phyloP scores from a whole-genome alignment of 495 filamentous ascomycete species.

The Penicillium atrosanguineum region DNA sequence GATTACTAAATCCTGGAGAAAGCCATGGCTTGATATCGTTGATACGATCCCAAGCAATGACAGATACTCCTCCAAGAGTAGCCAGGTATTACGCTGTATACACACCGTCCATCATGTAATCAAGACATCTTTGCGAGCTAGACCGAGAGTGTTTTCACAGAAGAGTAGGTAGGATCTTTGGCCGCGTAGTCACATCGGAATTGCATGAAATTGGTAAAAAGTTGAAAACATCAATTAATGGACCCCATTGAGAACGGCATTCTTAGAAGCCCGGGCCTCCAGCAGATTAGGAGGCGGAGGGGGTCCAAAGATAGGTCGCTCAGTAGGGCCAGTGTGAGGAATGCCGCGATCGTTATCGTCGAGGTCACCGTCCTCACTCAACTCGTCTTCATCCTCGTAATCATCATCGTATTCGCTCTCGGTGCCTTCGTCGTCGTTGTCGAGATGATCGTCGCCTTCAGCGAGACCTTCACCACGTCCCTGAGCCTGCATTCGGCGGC shows the following conservation, averaged over 20 bases:
- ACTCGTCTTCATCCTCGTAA: conserved; percentile 66
- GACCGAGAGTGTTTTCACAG: not conserved
- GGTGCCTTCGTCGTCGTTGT: conserved; percentile 68
- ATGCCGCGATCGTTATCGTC: conserved; percentile 48
- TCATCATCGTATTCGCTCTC: conserved; percentile 70
- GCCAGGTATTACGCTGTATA: not conserved
- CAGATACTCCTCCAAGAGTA: not conserved
- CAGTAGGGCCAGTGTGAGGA: conserved; percentile 33
- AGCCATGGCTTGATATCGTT: not conserved
- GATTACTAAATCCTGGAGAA: conserved; percentile 1
- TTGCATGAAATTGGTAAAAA: conserved; percentile 1
- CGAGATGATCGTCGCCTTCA: conserved; percentile 46
- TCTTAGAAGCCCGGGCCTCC: conserved; percentile 46
- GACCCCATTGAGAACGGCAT: conserved; percentile 48
- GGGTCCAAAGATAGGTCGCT: conserved; percentile 52
- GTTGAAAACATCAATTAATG: conserved; percentile 23
- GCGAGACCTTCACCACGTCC: conserved; percentile 66
- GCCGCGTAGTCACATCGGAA: not conserved
- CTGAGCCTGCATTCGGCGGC: conserved; percentile 90
- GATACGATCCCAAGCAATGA: not conserved
- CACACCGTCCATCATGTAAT: not conserved
- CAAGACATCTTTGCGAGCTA: not conserved
- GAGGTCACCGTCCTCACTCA: conserved; percentile 66
- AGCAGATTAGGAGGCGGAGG: conserved; percentile 54
- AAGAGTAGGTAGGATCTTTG: not conserved